phyloP scores from a whole-genome alignment of 495 filamentous ascomycete species.

The Xylaria intraflava region DNA sequence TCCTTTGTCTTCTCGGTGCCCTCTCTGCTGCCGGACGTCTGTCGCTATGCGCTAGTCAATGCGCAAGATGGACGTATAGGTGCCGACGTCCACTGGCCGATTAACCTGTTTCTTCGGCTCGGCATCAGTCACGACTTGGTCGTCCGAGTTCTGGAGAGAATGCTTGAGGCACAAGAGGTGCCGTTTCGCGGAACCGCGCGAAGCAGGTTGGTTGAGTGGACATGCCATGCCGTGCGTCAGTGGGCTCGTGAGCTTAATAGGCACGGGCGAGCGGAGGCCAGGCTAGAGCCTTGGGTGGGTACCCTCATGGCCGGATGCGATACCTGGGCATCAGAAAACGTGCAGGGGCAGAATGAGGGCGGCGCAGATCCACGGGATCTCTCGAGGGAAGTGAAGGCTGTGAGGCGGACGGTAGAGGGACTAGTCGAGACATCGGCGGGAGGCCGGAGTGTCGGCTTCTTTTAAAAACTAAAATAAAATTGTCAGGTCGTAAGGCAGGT shows the following conservation, averaged over 20 bases:
- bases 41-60: slow-evolving; percentile 67
- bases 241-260: slow-evolving; percentile 40
- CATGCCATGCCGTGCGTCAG: slow-evolving; percentile 28
- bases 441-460: slow-evolving; percentile 24
- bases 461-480: slow-evolving; percentile 1
- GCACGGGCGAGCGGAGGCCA: slow-evolving; percentile 28
- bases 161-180: slow-evolving; percentile 76
- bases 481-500: no score
- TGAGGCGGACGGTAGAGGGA: slow-evolving; percentile 18
- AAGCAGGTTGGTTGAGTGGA: slow-evolving; percentile 38
- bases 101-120: slow-evolving; percentile 72
- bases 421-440: slow-evolving; percentile 14
- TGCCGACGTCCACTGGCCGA: slow-evolving; percentile 63
- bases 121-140: slow-evolving; percentile 68
- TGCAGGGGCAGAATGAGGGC: slow-evolving; percentile 16
- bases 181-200: slow-evolving; percentile 64
- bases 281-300: slow-evolving; percentile 35
- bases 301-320: slow-evolving; percentile 37
- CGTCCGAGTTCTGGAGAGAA: slow-evolving; percentile 67
- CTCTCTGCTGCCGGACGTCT: slow-evolving; percentile 60
- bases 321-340: slow-evolving; percentile 23
- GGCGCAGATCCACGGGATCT: slow-evolving; percentile 27
- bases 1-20: slow-evolving; percentile 66
- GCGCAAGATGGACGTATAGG: slow-evolving; percentile 57
- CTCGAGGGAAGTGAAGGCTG: slow-evolving; percentile 13